phyloP scores from a whole-genome alignment of 2,329 filamentous ascomycete species.

The Hortaea werneckii region DNA sequence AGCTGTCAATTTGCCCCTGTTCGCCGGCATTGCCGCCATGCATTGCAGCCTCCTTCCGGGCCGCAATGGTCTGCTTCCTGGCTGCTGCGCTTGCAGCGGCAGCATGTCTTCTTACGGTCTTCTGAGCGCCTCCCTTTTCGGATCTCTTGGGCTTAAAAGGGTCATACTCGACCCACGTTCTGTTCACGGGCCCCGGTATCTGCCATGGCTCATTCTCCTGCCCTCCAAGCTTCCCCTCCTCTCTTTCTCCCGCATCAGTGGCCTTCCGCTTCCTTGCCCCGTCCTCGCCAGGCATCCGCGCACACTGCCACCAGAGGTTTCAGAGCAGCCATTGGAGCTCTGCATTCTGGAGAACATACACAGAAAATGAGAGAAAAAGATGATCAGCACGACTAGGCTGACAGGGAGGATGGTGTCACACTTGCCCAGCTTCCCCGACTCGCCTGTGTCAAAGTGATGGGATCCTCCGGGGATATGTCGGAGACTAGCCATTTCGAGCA shows the following conservation, averaged over 20 bases:
- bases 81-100: slow-evolving; percentile 9
- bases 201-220: neutral
- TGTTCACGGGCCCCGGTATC: neutral
- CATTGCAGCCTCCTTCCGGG: slow-evolving; percentile 6
- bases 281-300: neutral
- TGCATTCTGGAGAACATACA: too few species aligned
- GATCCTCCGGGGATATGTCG: too few species aligned
- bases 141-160: neutral
- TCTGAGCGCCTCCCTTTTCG: neutral
- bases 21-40: neutral
- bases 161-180: neutral
- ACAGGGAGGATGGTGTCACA: too few species aligned
- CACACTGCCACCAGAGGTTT: neutral
- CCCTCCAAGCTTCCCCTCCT: neutral
- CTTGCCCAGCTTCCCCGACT: too few species aligned
- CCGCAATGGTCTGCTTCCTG: slow-evolving; percentile 12
- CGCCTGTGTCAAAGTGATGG: too few species aligned
- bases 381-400: too few species aligned
- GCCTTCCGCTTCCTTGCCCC: neutral
- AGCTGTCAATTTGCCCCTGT: neutral
- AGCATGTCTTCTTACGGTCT: slow-evolving; percentile 5
- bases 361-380: too few species aligned
- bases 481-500: too few species aligned
- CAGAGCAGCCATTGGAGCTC: too few species aligned
- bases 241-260: neutral